Evolutionary conservation across 192 early-diverging fungal genomes (phyloP).

Genomic region (Allomyces javanicus): DNA sequence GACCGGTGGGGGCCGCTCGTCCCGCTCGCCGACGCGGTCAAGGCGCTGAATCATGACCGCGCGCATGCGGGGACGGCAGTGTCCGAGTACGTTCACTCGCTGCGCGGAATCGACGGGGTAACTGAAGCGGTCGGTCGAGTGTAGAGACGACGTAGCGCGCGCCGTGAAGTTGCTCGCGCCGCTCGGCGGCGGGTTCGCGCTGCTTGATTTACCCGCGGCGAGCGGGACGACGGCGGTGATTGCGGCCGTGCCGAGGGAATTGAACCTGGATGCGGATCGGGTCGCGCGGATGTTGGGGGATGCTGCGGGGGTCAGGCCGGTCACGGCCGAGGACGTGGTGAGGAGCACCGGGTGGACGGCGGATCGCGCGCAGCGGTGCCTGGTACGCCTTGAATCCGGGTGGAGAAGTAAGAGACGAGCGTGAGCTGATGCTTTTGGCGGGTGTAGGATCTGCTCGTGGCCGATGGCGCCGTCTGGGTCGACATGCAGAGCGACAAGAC

Average conservation of each 20-base stretch:
- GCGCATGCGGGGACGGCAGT: too few relatives aligned
- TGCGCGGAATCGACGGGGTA: conserved; percentile 4
- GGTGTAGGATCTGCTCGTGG: conserved; percentile 18
- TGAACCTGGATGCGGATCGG: conserved; percentile 44
- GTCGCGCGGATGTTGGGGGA: too few relatives aligned
- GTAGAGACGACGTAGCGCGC: conserved; percentile 67
- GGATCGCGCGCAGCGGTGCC: too few relatives aligned
- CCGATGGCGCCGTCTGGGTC: conserved; percentile 16
- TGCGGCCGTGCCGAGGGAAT: conserved; percentile 68
- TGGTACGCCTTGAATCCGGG: too few relatives aligned
- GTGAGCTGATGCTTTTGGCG: background rate
- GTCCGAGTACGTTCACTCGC: too few relatives aligned
- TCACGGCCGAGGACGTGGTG: too few relatives aligned
- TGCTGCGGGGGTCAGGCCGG: too few relatives aligned
- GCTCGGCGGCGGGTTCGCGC: conserved; percentile 74
- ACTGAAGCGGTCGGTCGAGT: background rate
- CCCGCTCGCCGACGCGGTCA: too few relatives aligned
- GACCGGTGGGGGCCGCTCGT: too few relatives aligned
- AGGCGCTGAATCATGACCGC: too few relatives aligned
- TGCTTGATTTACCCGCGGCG: conserved; percentile 48
- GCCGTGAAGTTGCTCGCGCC: conserved; percentile 69
- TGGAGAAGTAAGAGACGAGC: too few relatives aligned
- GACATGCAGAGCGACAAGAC: conserved; percentile 1
- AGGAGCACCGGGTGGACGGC: too few relatives aligned
- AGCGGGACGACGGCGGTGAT: conserved; percentile 42